Evolutionary conservation across 2,329 filamentous ascomycete genomes (phyloP).

Genomic region (Coniochaeta sp.): DNA sequence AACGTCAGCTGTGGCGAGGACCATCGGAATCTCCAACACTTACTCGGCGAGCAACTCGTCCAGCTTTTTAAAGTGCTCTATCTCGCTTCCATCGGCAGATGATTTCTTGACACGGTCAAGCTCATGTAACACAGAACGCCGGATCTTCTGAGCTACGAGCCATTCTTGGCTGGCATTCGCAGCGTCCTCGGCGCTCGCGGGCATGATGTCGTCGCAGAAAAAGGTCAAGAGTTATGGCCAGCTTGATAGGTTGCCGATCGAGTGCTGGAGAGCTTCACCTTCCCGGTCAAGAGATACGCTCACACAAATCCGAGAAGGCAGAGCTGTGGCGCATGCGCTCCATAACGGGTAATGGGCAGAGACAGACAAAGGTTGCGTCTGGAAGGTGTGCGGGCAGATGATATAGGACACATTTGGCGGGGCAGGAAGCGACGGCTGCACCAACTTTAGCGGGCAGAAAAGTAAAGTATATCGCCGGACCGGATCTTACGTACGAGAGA

Average conservation of each 20-base stretch:
- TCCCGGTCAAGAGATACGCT: slow-evolving; percentile 18
- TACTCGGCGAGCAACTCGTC: slow-evolving; percentile 35
- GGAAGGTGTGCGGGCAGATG: slow-evolving; percentile 6
- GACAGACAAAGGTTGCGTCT: slow-evolving; percentile 9
- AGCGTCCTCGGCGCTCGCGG: not conserved
- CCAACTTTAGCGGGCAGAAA: not conserved
- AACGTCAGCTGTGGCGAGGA: not conserved
- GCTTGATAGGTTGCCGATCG: not conserved
- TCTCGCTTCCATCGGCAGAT: slow-evolving; percentile 25
- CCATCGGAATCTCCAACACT: slow-evolving; percentile 11
- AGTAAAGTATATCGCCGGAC: not conserved
- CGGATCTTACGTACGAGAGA: not conserved
- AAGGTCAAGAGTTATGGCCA: not conserved
- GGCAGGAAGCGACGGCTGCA: slow-evolving; percentile 1
- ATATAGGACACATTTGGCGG: slow-evolving; percentile 15
- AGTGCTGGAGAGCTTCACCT: not conserved
- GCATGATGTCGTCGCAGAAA: not conserved
- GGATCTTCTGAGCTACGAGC: slow-evolving; percentile 30
- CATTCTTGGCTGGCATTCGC: slow-evolving; percentile 17
- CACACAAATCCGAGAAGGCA: slow-evolving; percentile 18
- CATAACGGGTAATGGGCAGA: slow-evolving; percentile 20
- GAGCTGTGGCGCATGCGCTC: slow-evolving; percentile 18
- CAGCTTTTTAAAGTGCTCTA: slow-evolving; percentile 34
- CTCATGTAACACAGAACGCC: slow-evolving; percentile 33
- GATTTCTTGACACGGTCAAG: slow-evolving; percentile 32